Evolutionary conservation across 169 alveolate genomes (phyloP).

Genomic region (Sarcocystis neurona): DNA sequence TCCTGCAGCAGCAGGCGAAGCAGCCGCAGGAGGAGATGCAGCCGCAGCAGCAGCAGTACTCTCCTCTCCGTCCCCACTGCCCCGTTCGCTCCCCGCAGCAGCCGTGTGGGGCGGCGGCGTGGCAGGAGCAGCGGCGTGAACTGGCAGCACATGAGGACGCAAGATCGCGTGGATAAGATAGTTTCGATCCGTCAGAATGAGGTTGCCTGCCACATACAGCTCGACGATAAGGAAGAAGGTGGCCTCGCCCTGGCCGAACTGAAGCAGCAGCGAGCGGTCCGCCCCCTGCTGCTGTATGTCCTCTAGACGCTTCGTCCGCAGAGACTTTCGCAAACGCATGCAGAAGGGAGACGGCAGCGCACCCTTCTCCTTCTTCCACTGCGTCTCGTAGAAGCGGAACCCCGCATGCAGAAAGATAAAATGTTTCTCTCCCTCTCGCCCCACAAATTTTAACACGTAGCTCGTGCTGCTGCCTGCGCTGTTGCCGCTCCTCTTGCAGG

Average conservation of each 20-base stretch:
- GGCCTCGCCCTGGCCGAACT: constrained; percentile 50
- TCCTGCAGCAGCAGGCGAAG: constrained; percentile 13
- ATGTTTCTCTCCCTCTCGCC: constrained; percentile 32
- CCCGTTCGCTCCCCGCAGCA: background rate
- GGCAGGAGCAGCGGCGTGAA: constrained; percentile 18
- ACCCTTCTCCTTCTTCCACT: constrained; percentile 68
- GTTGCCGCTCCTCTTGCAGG: constrained; percentile 50
- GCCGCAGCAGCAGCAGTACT: background rate
- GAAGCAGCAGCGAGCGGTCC: constrained; percentile 65
- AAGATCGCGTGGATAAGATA: constrained; percentile 41
- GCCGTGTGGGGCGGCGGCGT: background rate
- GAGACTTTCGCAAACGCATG: constrained; percentile 68
- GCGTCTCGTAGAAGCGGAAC: constrained; percentile 67
- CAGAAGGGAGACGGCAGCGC: constrained; percentile 71
- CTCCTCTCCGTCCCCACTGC: background rate
- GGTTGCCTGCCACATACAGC: constrained; percentile 68
- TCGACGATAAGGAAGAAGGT: constrained; percentile 65
- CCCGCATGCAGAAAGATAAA: constrained; percentile 71
- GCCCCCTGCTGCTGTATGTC: constrained; percentile 67
- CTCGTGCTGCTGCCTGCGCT: constrained; percentile 4
- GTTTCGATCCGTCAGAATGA: constrained; percentile 67
- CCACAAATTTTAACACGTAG: background rate
- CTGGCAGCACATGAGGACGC: constrained; percentile 27
- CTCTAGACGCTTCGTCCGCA: constrained; percentile 65
- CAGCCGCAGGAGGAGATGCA: background rate